These are phyloP conservation scores for Trypanosoma melophagium DNA, from an alignment of 208 protist species.

Conservation along the genomic window DNA sequence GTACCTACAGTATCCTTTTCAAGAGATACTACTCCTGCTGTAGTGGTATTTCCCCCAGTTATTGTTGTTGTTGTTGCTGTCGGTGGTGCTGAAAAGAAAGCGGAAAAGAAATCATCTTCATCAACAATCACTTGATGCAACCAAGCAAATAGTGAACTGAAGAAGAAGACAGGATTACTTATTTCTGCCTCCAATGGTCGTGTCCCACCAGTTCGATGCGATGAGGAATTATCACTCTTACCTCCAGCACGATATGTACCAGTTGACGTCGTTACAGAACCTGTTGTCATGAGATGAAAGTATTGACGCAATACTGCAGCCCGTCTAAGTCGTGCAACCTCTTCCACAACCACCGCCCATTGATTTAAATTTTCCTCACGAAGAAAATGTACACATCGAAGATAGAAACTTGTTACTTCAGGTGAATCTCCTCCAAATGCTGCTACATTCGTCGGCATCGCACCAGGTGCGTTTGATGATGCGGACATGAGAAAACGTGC, in stretches of 20 bases:
- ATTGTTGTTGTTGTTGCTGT: neutral
- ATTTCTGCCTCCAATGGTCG: slow-evolving; percentile 83
- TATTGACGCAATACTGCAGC: slow-evolving; percentile 79
- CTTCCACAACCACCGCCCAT: slow-evolving; percentile 68
- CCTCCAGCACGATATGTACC: slow-evolving; percentile 44
- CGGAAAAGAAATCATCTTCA: slow-evolving; percentile 71
- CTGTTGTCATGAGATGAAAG: slow-evolving; percentile 83
- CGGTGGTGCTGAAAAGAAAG: slow-evolving; percentile 32
- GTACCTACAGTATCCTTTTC: neutral
- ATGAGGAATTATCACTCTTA: neutral
- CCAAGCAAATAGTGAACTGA: slow-evolving; percentile 82
- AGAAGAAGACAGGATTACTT: slow-evolving; percentile 80
- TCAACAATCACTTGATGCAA: slow-evolving; percentile 82
- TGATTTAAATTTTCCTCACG: slow-evolving; percentile 58
- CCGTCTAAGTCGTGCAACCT: slow-evolving; percentile 65
- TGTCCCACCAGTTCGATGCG: slow-evolving; percentile 21
- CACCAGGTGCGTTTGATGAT: slow-evolving; percentile 18
- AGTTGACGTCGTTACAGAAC: slow-evolving; percentile 49
- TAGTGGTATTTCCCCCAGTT: neutral
- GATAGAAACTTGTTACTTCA: slow-evolving; percentile 66
- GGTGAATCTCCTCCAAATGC: slow-evolving; percentile 44
- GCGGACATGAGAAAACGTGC: slow-evolving; percentile 56
- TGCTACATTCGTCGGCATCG: neutral
- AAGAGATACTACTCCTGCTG: neutral
- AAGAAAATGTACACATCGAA: slow-evolving; percentile 64